phyloP scores from a whole-genome alignment of 2,329 filamentous ascomycete genomes.

The Colletotrichum ledebouriae region DNA sequence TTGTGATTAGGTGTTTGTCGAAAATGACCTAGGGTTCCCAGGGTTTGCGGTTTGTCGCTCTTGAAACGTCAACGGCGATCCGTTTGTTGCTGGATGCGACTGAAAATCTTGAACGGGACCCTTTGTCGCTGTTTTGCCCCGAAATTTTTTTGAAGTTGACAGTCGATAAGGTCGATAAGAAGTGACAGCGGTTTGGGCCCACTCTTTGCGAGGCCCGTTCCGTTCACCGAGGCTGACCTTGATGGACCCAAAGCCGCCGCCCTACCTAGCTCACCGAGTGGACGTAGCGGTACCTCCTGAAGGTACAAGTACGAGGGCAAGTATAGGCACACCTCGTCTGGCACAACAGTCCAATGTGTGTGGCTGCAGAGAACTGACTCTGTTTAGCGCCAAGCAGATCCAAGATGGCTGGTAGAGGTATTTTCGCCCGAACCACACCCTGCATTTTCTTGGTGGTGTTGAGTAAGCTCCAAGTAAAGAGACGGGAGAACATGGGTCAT shows the following conservation, averaged over 20 bases:
- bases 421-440: conserved; percentile 8
- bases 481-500: not conserved
- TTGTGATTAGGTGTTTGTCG: not conserved
- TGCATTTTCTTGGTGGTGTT: conserved; percentile 21
- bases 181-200: not conserved
- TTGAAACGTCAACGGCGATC: conserved; percentile 1
- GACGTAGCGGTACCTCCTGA: conserved; percentile 4
- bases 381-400: conserved; percentile 15
- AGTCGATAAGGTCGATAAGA: conserved; percentile 39
- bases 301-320: not conserved
- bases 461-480: conserved; percentile 12
- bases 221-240: conserved; percentile 27
- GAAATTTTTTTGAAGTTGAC: conserved; percentile 35
- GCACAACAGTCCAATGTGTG: too few species aligned
- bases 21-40: not conserved
- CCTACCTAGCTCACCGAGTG: not conserved
- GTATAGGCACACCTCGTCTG: not conserved
- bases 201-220: not conserved
- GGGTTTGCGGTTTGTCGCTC: not conserved
- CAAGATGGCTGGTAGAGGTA: conserved; percentile 19
- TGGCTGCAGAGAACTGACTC: conserved; percentile 34
- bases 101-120: conserved; percentile 11
- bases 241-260: not conserved
- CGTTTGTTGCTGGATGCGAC: conserved; percentile 20
- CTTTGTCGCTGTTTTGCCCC: conserved; percentile 21